Evolutionary conservation across 176 grass and related monocot genomes (phyloP).

Genomic region (Melocanna baccifera): DNA sequence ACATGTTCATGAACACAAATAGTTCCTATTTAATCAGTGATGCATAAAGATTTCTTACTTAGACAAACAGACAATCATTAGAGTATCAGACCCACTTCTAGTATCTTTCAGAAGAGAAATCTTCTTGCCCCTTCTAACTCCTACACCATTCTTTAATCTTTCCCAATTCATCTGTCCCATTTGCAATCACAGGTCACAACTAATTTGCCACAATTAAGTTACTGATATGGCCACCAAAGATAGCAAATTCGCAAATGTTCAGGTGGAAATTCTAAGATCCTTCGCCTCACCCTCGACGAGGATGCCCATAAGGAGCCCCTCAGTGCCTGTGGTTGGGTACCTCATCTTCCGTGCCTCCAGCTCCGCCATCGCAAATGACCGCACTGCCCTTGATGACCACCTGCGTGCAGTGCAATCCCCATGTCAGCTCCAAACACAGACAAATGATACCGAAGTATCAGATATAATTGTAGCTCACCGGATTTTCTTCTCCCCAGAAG

Average conservation of each 20-base stretch:
- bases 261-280: neutral
- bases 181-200: neutral
- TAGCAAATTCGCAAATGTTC: neutral
- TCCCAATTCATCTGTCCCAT: neutral
- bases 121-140: neutral
- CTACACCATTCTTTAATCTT: constrained; percentile 1
- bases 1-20: neutral
- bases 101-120: neutral
- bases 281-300: constrained; percentile 71
- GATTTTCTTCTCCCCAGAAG: constrained; percentile 42
- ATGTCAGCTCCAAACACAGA: constrained; percentile 16
- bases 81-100: neutral
- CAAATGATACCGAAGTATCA: neutral
- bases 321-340: constrained; percentile 66
- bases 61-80: neutral
- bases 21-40: neutral
- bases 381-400: constrained; percentile 78
- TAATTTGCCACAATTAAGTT: neutral
- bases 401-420: constrained; percentile 34
- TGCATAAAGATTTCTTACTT: neutral
- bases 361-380: constrained; percentile 78
- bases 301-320: constrained; percentile 82
- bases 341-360: constrained; percentile 80
- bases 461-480: constrained; percentile 31
- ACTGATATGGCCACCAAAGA: neutral